Conservation (phyloP, 2,329 filamentous ascomycete genomes). For the Claviceps quebecensis region DNA sequence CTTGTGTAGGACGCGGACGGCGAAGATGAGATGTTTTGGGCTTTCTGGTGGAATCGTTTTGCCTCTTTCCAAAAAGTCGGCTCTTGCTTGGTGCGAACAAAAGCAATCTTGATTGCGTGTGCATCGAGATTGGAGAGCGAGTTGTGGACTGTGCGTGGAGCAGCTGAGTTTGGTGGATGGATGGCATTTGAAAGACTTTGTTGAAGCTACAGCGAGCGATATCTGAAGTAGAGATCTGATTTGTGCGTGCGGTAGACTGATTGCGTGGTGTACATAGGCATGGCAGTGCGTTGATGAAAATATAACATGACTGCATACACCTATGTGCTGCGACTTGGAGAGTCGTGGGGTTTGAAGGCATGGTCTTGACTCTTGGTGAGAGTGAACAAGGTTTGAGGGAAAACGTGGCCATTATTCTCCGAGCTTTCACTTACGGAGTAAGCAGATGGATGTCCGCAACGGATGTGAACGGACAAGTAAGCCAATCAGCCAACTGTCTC, state of each 20-base stretch:
- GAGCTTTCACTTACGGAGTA: no score
- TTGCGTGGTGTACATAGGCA: neutral
- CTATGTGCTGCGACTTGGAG: neutral
- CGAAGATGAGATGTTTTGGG: neutral
- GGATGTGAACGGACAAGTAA: no score
- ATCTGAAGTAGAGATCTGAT: neutral
- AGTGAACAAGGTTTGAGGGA: no score
- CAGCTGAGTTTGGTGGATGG: neutral
- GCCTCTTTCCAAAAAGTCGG: neutral
- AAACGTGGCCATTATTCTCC: no score
- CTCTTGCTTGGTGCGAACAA: neutral
- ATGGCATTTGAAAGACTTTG: neutral
- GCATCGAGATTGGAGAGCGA: neutral
- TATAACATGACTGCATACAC: neutral
- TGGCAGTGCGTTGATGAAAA: neutral
- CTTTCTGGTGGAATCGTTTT: neutral
- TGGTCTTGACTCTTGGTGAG: no score
- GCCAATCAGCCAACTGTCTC: no score
- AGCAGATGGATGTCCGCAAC: no score
- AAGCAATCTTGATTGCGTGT: neutral
- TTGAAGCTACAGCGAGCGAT: neutral
- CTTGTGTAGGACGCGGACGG: slow-evolving; percentile 5
- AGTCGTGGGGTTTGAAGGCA: no score
- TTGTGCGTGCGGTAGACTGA: neutral
- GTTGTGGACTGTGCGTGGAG: neutral